Percentiles rank a stretch among this genome's conserved stretches.
These are phyloP conservation scores for Nakazawaea anatomiae DNA, from an alignment of 805 yeast genomes.

Conservation along the genomic window DNA sequence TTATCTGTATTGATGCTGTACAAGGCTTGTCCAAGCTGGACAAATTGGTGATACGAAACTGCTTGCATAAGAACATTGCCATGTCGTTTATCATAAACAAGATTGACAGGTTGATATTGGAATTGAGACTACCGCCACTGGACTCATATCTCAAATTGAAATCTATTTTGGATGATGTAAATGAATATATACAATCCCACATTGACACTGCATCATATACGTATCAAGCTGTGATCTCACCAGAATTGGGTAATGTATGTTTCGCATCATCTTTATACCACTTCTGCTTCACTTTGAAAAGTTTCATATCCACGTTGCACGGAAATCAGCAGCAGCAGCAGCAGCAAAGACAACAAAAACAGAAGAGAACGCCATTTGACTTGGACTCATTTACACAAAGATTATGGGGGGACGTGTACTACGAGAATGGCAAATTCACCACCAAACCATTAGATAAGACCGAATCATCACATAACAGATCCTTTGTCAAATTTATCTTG, in stretches of 20 bases:
- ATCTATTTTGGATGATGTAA: conserved; percentile 57
- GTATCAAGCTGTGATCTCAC: conserved; percentile 39
- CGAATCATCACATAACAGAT: conserved; percentile 20
- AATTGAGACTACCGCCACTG: conserved; percentile 64
- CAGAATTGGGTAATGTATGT: conserved; percentile 58
- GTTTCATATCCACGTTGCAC: conserved; percentile 49
- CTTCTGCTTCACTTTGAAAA: conserved; percentile 58
- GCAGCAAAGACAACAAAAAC: no score
- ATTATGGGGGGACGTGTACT: conserved; percentile 78
- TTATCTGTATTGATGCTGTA: conserved; percentile 74
- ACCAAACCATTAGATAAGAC: conserved; percentile 21
- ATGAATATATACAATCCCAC: conserved; percentile 38
- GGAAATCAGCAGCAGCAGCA: conserved; percentile 5
- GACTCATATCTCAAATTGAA: conserved; percentile 70
- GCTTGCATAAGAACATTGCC: conserved; percentile 43
- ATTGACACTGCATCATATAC: conserved; percentile 21
- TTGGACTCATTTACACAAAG: conserved; percentile 41
- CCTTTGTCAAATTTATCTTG: conserved; percentile 63
- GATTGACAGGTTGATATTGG: conserved; percentile 79
- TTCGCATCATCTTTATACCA: conserved; percentile 67
- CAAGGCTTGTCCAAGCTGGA: conserved; percentile 73
- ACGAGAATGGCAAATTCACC: conserved; percentile 28
- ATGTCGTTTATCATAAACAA: conserved; percentile 69
- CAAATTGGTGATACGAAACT: conserved; percentile 44
- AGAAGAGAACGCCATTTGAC: conserved; percentile 10